Evolutionary conservation across 371 early-diverging fungal genomes (phyloP).

Genomic region (Gilbertella persicaria): DNA sequence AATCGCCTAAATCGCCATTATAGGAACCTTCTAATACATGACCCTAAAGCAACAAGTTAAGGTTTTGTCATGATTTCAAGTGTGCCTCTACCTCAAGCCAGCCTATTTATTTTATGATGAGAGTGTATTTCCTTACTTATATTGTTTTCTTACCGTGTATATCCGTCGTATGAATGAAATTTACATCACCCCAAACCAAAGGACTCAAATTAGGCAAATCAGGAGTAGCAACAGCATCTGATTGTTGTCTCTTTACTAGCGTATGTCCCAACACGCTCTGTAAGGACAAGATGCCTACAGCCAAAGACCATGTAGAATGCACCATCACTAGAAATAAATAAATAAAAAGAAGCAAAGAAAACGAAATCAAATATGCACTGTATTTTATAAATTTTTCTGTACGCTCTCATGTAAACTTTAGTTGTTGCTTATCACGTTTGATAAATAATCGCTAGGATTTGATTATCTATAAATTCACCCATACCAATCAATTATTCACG

Average conservation of each 20-base stretch:
- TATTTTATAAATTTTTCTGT: no score
- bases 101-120: no score
- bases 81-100: slow-evolving; percentile 43
- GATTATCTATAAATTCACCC: no score
- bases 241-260: slow-evolving; percentile 7
- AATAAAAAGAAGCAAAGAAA: neutral
- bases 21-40: slow-evolving; percentile 46
- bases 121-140: neutral
- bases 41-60: slow-evolving; percentile 15
- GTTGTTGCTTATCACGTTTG: no score
- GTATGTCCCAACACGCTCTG: neutral
- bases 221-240: slow-evolving; percentile 11
- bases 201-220: slow-evolving; percentile 16
- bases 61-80: no score
- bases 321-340: no score
- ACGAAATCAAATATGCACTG: neutral
- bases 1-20: slow-evolving; percentile 59
- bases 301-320: neutral
- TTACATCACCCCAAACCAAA: slow-evolving; percentile 53
- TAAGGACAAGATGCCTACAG: neutral
- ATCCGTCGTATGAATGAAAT: slow-evolving; percentile 56
- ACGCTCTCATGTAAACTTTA: no score
- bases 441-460: no score
- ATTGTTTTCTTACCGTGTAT: slow-evolving; percentile 39
- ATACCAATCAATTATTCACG: no score